Evolutionary conservation across 176 grass and related monocot genomes (phyloP).

Genomic region (Phragmites australis): DNA sequence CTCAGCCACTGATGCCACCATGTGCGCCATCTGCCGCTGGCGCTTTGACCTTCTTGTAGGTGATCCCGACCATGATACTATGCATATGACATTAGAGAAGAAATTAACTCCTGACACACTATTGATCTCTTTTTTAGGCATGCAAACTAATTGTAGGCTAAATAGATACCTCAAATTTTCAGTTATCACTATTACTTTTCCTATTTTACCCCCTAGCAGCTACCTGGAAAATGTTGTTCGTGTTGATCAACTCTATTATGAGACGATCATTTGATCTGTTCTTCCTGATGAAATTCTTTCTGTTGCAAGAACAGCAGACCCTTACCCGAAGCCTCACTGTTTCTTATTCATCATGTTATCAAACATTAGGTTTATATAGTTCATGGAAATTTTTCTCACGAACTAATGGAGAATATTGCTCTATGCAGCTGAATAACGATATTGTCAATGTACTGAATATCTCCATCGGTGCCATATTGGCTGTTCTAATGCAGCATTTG

Average conservation of each 20-base stretch:
- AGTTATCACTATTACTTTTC: neutral
- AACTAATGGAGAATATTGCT: constrained; percentile 32
- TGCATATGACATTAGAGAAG: neutral
- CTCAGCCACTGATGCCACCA: too few species aligned
- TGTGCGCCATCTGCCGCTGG: too few species aligned
- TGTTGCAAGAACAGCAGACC: neutral
- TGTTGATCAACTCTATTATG: neutral
- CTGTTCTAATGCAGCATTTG: constrained; percentile 68
- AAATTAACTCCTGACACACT: neutral
- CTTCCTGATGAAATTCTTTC: constrained; percentile 5
- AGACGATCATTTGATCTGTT: neutral
- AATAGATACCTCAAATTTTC: neutral
- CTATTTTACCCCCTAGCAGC: neutral
- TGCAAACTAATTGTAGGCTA: neutral
- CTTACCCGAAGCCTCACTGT: neutral
- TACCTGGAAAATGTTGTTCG: neutral
- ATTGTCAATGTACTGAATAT: constrained; percentile 89
- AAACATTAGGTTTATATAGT: neutral
- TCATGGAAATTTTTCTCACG: neutral
- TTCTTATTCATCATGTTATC: constrained; percentile 6
- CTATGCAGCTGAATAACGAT: constrained; percentile 86
- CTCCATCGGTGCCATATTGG: constrained; percentile 61
- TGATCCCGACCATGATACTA: too few species aligned
- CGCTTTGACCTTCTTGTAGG: too few species aligned
- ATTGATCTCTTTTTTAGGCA: neutral